These are phyloP conservation scores for Lichtheimia corymbifera DNA, from an alignment of 371 early-diverging fungal species.

Conservation along the genomic window DNA sequence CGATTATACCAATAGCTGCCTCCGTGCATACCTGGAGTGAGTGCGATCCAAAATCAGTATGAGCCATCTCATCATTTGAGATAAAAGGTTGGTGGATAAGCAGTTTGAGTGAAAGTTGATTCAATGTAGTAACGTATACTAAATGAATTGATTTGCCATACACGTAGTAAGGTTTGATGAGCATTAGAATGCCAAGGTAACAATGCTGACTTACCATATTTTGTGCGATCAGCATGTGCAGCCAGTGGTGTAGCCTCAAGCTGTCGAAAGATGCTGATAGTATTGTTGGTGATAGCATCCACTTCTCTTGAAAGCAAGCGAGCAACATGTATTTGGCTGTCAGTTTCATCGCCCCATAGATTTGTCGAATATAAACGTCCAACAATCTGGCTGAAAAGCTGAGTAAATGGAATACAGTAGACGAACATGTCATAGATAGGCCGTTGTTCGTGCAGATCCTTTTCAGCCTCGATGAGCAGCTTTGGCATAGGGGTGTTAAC, in stretches of 20 bases:
- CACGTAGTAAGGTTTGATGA: neutral
- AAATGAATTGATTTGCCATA: too few relatives aligned
- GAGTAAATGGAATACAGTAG: constrained; percentile 24
- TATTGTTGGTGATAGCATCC: neutral
- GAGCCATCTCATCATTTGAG: constrained; percentile 9
- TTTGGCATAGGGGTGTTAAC: constrained; percentile 9
- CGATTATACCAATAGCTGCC: constrained; percentile 31
- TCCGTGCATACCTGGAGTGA: constrained; percentile 32
- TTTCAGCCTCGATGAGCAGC: constrained; percentile 24
- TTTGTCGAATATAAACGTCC: constrained; percentile 31
- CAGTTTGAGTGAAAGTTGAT: constrained; percentile 14
- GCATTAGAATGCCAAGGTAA: neutral
- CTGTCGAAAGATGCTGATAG: too few relatives aligned
- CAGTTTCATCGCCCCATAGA: constrained; percentile 14
- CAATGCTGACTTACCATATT: neutral
- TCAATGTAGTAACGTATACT: neutral
- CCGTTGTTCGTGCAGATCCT: constrained; percentile 10
- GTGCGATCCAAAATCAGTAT: constrained; percentile 23
- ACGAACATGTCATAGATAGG: constrained; percentile 29
- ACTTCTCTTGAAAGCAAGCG: constrained; percentile 6
- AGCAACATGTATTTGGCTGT: neutral
- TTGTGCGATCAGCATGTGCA: neutral
- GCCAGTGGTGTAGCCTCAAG: too few relatives aligned
- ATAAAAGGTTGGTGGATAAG: constrained; percentile 21
- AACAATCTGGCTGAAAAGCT: constrained; percentile 36